Evolutionary conservation across 805 yeast species (phyloP).

Genomic region (Myxozyma vanderwaltii): DNA sequence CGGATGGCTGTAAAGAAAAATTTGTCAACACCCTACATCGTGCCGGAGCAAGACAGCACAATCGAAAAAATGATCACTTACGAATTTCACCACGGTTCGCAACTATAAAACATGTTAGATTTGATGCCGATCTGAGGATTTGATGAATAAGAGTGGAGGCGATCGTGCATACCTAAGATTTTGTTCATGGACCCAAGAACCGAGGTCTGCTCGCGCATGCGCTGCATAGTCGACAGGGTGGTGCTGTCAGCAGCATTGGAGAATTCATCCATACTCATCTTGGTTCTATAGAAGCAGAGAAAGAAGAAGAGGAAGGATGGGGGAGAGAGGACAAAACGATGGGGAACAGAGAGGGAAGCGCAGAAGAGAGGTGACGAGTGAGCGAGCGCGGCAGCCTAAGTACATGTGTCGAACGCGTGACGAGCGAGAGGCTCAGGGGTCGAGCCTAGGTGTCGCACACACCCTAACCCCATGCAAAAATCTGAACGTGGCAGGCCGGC

Average conservation of each 20-base stretch:
- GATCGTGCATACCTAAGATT: slow-evolving; percentile 41
- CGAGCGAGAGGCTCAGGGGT: slow-evolving; percentile 11
- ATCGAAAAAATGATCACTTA: slow-evolving; percentile 32
- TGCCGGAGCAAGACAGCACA: neutral
- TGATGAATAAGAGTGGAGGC: neutral
- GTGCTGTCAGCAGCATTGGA: slow-evolving; percentile 19
- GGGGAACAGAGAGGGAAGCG: neutral
- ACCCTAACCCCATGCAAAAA: slow-evolving; percentile 14
- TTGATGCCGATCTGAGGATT: neutral
- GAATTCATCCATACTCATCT: slow-evolving; percentile 20
- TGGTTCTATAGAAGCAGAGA: neutral
- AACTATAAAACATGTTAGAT: slow-evolving; percentile 34
- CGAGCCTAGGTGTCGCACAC: neutral
- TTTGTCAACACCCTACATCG: slow-evolving; percentile 43
- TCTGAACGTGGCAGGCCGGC: neutral
- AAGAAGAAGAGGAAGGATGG: neutral
- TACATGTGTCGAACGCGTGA: slow-evolving; percentile 11
- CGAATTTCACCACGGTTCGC: slow-evolving; percentile 49
- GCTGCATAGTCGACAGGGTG: slow-evolving; percentile 31
- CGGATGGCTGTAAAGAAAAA: slow-evolving; percentile 62
- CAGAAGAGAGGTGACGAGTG: neutral
- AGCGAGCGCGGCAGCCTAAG: slow-evolving; percentile 10
- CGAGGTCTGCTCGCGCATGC: slow-evolving; percentile 40
- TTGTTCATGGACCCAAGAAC: slow-evolving; percentile 57
- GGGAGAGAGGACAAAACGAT: neutral